Conservation (phyloP, 352 stramenopile genomes). For the Pythium sp. region DNA sequence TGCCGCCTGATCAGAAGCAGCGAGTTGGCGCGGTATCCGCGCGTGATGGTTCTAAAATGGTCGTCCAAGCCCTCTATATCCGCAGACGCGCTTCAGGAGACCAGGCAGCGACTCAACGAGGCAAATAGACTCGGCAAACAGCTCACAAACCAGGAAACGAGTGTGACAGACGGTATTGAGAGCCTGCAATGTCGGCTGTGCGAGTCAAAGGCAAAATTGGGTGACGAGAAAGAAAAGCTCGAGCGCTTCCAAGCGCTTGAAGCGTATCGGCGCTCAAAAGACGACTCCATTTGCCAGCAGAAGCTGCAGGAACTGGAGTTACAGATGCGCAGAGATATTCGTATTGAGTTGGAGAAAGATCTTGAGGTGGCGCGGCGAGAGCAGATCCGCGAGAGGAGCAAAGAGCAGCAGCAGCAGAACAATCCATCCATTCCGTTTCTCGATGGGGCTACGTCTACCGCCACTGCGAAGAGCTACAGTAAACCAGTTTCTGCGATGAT, state of each 20-base stretch:
- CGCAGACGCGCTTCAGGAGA: slow-evolving; percentile 13
- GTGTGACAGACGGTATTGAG: slow-evolving; percentile 28
- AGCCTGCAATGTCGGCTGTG: slow-evolving; percentile 24
- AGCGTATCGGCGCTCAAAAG: slow-evolving; percentile 43
- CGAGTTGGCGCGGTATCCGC: slow-evolving; percentile 31
- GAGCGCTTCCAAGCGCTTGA: slow-evolving; percentile 45
- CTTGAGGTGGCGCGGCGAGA: slow-evolving; percentile 42
- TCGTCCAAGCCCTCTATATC: not conserved
- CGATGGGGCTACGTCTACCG: not conserved
- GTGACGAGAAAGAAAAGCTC: slow-evolving; percentile 45
- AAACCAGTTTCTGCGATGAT: not conserved
- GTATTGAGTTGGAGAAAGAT: slow-evolving; percentile 63
- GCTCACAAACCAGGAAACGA: slow-evolving; percentile 29
- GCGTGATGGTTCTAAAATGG: slow-evolving; percentile 21
- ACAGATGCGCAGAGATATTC: slow-evolving; percentile 49
- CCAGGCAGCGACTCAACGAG: slow-evolving; percentile 24
- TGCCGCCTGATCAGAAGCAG: slow-evolving; percentile 24
- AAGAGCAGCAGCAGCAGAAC: slow-evolving; percentile 4
- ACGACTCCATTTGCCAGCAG: slow-evolving; percentile 36
- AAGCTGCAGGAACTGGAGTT: slow-evolving; percentile 40
- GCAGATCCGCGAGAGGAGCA: slow-evolving; percentile 23
- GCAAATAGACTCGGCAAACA: slow-evolving; percentile 19
- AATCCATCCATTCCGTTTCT: not conserved
- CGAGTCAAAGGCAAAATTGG: slow-evolving; percentile 23
- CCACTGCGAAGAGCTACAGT: not conserved